These are phyloP conservation scores for Barnettozyma botsteinii DNA, from an alignment of 805 yeast species.

Conservation along the genomic window DNA sequence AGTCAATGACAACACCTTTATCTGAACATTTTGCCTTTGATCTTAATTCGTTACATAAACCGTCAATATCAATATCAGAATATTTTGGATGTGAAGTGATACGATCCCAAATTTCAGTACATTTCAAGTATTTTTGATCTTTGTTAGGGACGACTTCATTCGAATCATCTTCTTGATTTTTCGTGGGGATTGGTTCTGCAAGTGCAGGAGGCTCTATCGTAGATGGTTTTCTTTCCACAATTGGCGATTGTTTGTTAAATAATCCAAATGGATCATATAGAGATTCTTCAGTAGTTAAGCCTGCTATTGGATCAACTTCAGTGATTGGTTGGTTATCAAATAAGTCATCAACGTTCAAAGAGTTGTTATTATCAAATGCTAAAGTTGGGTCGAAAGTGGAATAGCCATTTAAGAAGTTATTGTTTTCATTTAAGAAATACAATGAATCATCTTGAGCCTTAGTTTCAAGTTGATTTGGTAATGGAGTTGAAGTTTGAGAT, in stretches of 20 bases:
- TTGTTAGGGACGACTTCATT: conserved; percentile 63
- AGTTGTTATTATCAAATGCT: conserved; percentile 34
- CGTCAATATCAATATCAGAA: conserved; percentile 90
- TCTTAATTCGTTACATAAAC: conserved; percentile 84
- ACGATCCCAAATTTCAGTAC: conserved; percentile 96
- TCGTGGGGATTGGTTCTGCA: conserved; percentile 1
- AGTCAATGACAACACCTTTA: conserved; percentile 81
- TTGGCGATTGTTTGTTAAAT: conserved; percentile 14
- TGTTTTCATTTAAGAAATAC: conserved; percentile 36
- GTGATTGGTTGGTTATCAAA: conserved; percentile 8
- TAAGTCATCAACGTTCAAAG: conserved; percentile 6
- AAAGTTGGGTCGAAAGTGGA: conserved; percentile 46
- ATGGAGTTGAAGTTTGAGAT: conserved; percentile 11
- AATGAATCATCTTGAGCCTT: conserved; percentile 35
- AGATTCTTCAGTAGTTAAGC: conserved; percentile 50
- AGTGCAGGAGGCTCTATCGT: not conserved
- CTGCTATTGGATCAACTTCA: conserved; percentile 34
- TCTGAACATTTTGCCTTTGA: conserved; percentile 94
- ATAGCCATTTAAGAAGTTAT: conserved; percentile 10
- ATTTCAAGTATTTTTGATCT: conserved; percentile 54
- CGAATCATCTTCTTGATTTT: conserved; percentile 18
- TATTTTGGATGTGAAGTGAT: conserved; percentile 91
- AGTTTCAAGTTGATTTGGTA: conserved; percentile 5
- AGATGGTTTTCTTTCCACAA: conserved; percentile 8
- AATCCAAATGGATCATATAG: conserved; percentile 47